Percentiles rank a stretch among this genome's conserved stretches.
Evolutionary conservation across 257 asterid species (phyloP).

Genomic region (Plectranthus barbatus): DNA sequence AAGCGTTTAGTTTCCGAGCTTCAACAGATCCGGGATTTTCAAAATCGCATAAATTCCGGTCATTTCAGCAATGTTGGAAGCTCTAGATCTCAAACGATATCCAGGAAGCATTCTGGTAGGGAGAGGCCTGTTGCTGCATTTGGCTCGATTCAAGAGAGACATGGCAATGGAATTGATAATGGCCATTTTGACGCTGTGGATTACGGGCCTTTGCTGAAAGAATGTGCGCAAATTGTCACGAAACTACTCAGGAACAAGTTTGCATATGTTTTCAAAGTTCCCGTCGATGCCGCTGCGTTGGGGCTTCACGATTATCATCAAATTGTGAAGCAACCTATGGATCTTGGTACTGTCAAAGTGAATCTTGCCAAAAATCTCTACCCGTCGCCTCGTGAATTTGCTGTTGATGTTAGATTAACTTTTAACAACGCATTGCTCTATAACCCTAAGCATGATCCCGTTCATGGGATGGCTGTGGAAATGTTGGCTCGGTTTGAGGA

Average conservation of each 20-base stretch:
- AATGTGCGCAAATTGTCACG: constrained; percentile 48
- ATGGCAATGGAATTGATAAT: constrained; percentile 21
- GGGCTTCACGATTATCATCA: constrained; percentile 80
- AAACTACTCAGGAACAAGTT: constrained; percentile 54
- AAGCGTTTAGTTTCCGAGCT: constrained; percentile 56
- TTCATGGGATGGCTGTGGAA: constrained; percentile 50
- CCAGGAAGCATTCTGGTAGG: constrained; percentile 39
- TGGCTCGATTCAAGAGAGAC: constrained; percentile 33
- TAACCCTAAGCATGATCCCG: constrained; percentile 70
- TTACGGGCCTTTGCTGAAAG: constrained; percentile 48
- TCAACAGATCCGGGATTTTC: constrained; percentile 59
- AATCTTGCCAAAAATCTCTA: constrained; percentile 49
- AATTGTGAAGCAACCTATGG: constrained; percentile 88
- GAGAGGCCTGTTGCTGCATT: constrained; percentile 28
- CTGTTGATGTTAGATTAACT: constrained; percentile 68
- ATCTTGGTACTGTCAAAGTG: constrained; percentile 73
- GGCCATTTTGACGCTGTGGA: constrained; percentile 15
- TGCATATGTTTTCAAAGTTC: constrained; percentile 49
- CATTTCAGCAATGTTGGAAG: constrained; percentile 30
- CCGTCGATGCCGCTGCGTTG: constrained; percentile 60
- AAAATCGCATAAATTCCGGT: constrained; percentile 57
- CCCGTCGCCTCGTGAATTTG: constrained; percentile 50
- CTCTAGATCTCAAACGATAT: constrained; percentile 45
- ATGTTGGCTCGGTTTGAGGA: constrained; percentile 60
- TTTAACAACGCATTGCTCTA: constrained; percentile 80